These are phyloP conservation scores for Dorcoceras hygrometricum DNA, from an alignment of 257 asterid species.

Conservation along the genomic window DNA sequence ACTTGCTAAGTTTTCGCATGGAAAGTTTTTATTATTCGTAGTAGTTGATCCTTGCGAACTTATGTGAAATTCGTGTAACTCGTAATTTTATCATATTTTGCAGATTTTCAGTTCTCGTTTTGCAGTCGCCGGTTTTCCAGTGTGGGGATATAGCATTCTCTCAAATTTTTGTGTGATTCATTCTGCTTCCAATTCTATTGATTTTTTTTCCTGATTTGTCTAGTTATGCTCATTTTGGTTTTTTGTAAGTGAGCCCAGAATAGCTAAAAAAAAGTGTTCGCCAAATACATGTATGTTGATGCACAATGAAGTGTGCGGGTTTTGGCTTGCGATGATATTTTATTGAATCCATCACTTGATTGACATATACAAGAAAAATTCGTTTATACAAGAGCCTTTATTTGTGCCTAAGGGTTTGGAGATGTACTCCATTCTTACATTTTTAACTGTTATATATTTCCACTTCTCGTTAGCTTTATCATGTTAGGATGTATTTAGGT, in stretches of 20 bases:
- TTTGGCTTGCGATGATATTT: constrained; percentile 2
- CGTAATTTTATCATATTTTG: constrained; percentile 10
- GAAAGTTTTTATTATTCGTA: background rate
- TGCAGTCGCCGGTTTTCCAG: constrained; percentile 25
- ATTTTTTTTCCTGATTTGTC: constrained; percentile 21
- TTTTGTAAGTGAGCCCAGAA: constrained; percentile 13
- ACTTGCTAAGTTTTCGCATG: background rate
- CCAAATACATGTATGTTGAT: background rate
- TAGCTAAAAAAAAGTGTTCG: constrained; percentile 3
- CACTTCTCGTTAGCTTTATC: no score
- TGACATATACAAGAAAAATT: no score
- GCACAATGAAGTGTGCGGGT: constrained; percentile 21
- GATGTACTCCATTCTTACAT: no score
- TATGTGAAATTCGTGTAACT: no score
- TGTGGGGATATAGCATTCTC: constrained; percentile 27
- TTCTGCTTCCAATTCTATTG: constrained; percentile 27
- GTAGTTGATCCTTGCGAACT: background rate
- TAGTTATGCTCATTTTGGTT: constrained; percentile 22
- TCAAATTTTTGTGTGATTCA: constrained; percentile 43
- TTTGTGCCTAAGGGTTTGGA: background rate
- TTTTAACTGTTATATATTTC: no score
- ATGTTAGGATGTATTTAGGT: no score
- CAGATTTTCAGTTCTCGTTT: constrained; percentile 27
- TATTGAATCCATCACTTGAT: background rate
- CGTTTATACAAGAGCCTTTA: no score